Evolutionary conservation across 2,329 filamentous ascomycete genomes (phyloP).

Genomic region (Colletotrichum simmondsii): DNA sequence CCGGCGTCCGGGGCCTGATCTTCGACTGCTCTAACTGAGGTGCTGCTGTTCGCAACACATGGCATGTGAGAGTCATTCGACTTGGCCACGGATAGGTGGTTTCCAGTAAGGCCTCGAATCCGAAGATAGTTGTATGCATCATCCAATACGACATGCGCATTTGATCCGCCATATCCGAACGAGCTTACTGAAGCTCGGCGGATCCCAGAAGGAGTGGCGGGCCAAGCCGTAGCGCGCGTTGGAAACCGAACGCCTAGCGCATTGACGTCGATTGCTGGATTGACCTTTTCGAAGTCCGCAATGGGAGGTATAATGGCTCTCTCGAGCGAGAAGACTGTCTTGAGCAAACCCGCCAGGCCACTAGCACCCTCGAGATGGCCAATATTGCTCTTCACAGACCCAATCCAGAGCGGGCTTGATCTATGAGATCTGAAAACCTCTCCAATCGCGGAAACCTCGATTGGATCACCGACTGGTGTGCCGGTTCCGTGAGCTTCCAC

Average conservation of each 20-base stretch:
- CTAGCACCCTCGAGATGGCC: slow-evolving; percentile 64
- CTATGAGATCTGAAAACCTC: slow-evolving; percentile 49
- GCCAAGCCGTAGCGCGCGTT: slow-evolving; percentile 53
- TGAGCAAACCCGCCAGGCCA: slow-evolving; percentile 63
- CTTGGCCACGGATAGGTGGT: background rate
- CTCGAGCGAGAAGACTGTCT: slow-evolving; percentile 60
- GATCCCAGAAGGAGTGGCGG: slow-evolving; percentile 46
- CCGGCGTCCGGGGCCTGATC: too few species aligned
- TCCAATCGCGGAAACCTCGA: slow-evolving; percentile 59
- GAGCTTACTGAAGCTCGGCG: slow-evolving; percentile 65
- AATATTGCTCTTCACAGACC: slow-evolving; percentile 65
- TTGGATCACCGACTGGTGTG: slow-evolving; percentile 64
- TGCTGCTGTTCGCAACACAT: too few species aligned
- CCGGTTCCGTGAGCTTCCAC: slow-evolving; percentile 71
- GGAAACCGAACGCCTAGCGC: slow-evolving; percentile 57
- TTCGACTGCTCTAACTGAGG: too few species aligned
- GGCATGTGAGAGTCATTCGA: too few species aligned
- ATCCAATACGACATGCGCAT: slow-evolving; percentile 60
- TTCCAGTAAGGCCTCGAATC: background rate
- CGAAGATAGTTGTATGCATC: slow-evolving; percentile 37
- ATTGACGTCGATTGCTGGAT: slow-evolving; percentile 58
- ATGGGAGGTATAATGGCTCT: slow-evolving; percentile 62
- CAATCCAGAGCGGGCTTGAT: slow-evolving; percentile 55
- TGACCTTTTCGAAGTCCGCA: slow-evolving; percentile 58
- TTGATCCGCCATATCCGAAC: slow-evolving; percentile 69